These are phyloP conservation scores for Fraxinus platypoda DNA, from an alignment of 305 asterid genomes.

Conservation along the genomic window DNA sequence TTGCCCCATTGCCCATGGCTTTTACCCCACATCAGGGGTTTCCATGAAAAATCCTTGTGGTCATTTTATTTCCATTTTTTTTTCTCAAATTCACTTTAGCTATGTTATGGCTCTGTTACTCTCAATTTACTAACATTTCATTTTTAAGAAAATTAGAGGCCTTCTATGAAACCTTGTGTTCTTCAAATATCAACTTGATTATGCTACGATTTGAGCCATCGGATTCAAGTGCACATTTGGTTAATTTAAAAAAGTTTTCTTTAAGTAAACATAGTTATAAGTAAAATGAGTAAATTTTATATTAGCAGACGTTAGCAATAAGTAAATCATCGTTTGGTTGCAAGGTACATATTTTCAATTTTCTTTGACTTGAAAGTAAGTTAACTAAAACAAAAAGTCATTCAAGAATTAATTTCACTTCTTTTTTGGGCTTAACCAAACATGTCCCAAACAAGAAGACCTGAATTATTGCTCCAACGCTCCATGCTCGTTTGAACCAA, in stretches of 20 bases:
- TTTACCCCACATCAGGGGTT: background rate
- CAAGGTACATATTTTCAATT: background rate
- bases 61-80: background rate
- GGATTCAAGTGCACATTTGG: background rate
- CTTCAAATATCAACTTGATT: background rate
- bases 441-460: background rate
- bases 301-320: background rate
- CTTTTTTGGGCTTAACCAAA: background rate
- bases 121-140: background rate
- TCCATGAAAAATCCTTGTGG: background rate
- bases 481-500: background rate
- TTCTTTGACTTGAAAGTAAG: background rate
- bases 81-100: background rate
- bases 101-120: background rate
- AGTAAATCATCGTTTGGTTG: background rate
- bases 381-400: background rate
- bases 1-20: background rate
- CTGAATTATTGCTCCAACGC: background rate
- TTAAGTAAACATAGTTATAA: background rate
- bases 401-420: background rate
- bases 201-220: background rate
- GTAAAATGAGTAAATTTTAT: too few relatives aligned
- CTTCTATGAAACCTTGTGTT: background rate
- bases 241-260: background rate
- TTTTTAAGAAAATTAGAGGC: background rate